Evolutionary conservation across 2,329 filamentous ascomycete genomes (phyloP), one percentile per base, ranked within the genome.

Genomic region (Paraconiothyrium brasiliense): DNA sequence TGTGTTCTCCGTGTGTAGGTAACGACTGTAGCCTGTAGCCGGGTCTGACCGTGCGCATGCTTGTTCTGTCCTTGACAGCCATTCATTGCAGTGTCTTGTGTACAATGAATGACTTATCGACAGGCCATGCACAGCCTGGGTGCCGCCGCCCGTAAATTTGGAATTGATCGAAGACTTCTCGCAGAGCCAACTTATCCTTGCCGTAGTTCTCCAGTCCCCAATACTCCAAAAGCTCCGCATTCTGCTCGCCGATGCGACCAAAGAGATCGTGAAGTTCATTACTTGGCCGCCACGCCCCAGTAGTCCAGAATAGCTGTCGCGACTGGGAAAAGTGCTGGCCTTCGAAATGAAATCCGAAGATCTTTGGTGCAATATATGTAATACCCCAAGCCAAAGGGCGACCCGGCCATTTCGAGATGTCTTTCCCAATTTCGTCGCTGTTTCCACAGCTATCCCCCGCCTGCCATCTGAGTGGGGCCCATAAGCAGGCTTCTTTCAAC

Each of bases 231-330:
- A 51, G 49, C 24, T 51, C 49, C 34, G 34, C n/a, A 39, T 24
- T 51, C 22, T 51, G 49, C 20, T 51, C 49, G 16, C 49, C 49
- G 34, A 51, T 51, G 9, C 34, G 32, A 39, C 49, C 20, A n/a
- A 51, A 55, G 16, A 57, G 34, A 35, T 55, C 24, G 35, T 51
- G 51, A 20, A 60, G 58, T 41, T 60, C 58, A 32, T 55, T 20
- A 27, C 41, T 30, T 16, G 58, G 58, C 10, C 58, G 41, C 58
- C 58, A 60, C 22, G 47, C 10, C 8, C 41, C 50, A n/a, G 51
- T 56, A 44, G 32, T 49, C 58, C 58, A 60, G 27, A 43, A 55
- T 16, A 60, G 16, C 46, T 60, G 56, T 39, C 56, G 44, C 22
- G 49, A 50, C 24, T 51, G 20, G 34, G 48, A 32, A 30, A 37